Evolutionary conservation across 805 yeast genomes (phyloP), one percentile per base, ranked within the genome.

Genomic region (Saturnispora galanensis): DNA sequence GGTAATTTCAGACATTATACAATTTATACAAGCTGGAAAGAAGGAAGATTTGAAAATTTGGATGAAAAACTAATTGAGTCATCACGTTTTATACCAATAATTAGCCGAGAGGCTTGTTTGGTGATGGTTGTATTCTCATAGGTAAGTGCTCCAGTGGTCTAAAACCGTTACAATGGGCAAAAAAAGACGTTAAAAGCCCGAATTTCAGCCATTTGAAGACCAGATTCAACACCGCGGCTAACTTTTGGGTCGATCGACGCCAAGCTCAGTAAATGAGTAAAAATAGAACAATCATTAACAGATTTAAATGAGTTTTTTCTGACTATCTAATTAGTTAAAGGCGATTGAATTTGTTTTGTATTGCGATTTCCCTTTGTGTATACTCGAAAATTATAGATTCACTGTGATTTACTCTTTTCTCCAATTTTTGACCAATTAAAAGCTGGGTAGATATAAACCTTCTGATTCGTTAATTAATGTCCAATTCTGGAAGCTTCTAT

Each of bases 1-100:
- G 38, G 79, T 63, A 48, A 74, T 67, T 62, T 51, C 44, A 16
- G 51, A 44, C 50, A 40, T 48, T 29, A 17, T 51, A n/a, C 17
- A 34, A 12, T 12, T 34, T 12, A 34, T 12, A 15, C 15, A 17
- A 17, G 16, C 21, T n/a, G 12, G 10, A 18, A 11, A 38, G 16
- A 38, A 28, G 3, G 21, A 36, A 11, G 31, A 2, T 18, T 26
- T 5, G 10, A 31, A 31, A 31, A 34, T 15, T 12, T n/a, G 17
- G 37, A 34, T n/a, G 16, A 34, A 13, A 34, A 34, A 34, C 5
- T 13, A 18, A 10, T 12, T 34, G 37, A 13, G 37, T 34, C 13
- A 34, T n/a, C 17, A 16, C 11, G 17, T n/a, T n/a, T n/a, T n/a
- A n/a, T 21, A 21, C 26, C 6, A 21, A 21, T 21, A 21, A 21